Evolutionary conservation across 23 red algal genomes (phyloP).

Genomic region (Chondrus crispus): DNA sequence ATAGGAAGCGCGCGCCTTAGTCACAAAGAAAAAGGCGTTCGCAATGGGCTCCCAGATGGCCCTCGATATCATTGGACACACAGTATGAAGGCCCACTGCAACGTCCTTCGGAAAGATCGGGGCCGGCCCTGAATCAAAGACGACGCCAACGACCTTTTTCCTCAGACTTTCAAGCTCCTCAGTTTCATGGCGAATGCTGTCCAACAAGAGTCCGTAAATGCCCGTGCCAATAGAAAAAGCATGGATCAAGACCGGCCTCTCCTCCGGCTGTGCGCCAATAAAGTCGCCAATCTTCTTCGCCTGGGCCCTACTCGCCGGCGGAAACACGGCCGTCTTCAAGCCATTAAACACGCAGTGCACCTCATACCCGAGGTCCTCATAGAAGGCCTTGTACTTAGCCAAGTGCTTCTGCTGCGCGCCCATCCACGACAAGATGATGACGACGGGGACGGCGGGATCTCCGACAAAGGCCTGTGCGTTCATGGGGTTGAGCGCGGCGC

Average conservation of each 20-base stretch:
- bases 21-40: slow-evolving; percentile 67
- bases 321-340: slow-evolving; percentile 78
- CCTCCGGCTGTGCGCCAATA: slow-evolving; percentile 68
- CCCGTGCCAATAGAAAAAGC: slow-evolving; percentile 97
- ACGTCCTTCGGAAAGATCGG: slow-evolving; percentile 78
- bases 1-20: slow-evolving; percentile 65
- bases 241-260: slow-evolving; percentile 89
- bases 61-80: slow-evolving; percentile 74
- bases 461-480: slow-evolving; percentile 49
- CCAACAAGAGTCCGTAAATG: slow-evolving; percentile 89
- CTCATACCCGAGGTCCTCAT: slow-evolving; percentile 84
- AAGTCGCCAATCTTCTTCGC: slow-evolving; percentile 66
- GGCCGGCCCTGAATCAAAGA: slow-evolving; percentile 95
- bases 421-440: slow-evolving; percentile 92
- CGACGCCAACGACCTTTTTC: slow-evolving; percentile 75
- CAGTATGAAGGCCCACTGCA: slow-evolving; percentile 86
- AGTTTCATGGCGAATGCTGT: slow-evolving; percentile 58
- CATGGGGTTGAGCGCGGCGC: not conserved
- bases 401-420: slow-evolving; percentile 78
- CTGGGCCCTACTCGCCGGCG: slow-evolving; percentile 60
- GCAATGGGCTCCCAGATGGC: slow-evolving; percentile 77
- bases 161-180: slow-evolving; percentile 68
- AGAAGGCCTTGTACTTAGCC: slow-evolving; percentile 78
- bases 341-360: slow-evolving; percentile 83
- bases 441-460: slow-evolving; percentile 72